Conservation (phyloP, 768 basidiomycete species). For the Mycena rebaudengoi region DNA sequence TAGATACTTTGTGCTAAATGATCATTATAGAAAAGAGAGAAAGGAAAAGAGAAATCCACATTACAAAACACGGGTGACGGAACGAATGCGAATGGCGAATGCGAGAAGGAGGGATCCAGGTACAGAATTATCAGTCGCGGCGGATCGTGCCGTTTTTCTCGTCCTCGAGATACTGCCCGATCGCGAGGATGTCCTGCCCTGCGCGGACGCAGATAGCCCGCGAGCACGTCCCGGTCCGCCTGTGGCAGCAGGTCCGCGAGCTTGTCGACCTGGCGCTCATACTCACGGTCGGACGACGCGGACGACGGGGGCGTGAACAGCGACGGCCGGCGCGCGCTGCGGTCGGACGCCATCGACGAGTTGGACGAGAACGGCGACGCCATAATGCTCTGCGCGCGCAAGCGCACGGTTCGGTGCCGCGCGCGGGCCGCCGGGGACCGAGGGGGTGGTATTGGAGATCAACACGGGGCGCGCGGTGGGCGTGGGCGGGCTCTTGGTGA, state of each 20-base stretch:
- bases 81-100: no score
- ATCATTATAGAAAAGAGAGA: conserved; percentile 13
- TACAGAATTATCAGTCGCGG: conserved; percentile 41
- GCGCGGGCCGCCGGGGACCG: conserved; percentile 79
- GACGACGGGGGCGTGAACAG: conserved; percentile 35
- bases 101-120: no score
- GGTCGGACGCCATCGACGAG: conserved; percentile 30
- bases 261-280: conserved; percentile 74
- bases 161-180: conserved; percentile 86
- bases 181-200: conserved; percentile 85
- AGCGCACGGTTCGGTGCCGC: conserved; percentile 68
- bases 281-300: conserved; percentile 50
- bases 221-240: conserved; percentile 72
- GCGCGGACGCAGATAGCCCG: conserved; percentile 76
- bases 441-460: conserved; percentile 52
- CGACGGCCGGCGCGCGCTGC: conserved; percentile 47
- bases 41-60: conserved; percentile 15
- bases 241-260: conserved; percentile 76
- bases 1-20: no score
- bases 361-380: conserved; percentile 40
- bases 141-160: conserved; percentile 77
- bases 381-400: conserved; percentile 75
- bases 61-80: no score
- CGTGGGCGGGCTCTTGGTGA: conserved; percentile 45
- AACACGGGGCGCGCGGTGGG: conserved; percentile 28